phyloP scores from a whole-genome alignment of 331 rosid species.

The Malus hybrid region DNA sequence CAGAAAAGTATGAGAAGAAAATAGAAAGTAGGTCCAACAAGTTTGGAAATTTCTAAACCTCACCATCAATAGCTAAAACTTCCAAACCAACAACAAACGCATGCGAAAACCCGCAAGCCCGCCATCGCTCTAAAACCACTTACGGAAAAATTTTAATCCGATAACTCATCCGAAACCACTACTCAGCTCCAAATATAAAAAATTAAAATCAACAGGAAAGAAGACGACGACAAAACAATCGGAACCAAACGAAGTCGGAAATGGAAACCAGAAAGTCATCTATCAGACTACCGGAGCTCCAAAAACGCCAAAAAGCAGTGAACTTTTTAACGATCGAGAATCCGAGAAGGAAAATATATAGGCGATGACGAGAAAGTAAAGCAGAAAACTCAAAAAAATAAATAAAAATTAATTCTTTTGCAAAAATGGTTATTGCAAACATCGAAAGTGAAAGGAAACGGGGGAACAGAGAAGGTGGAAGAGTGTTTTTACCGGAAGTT shows the following conservation, averaged over 20 bases:
- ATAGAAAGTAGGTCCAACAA: slow-evolving; percentile 2
- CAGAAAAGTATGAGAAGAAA: not conserved
- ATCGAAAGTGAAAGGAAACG: not conserved
- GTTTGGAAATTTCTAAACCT: slow-evolving; percentile 13
- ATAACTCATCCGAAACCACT: not conserved
- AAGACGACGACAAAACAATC: not conserved
- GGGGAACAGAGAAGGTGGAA: not conserved
- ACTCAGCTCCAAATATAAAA: not conserved
- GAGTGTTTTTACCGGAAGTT: slow-evolving; percentile 30
- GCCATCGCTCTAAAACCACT: not conserved
- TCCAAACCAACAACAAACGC: slow-evolving; percentile 7
- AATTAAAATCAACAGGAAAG: too few species aligned
- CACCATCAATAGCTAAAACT: slow-evolving; percentile 13
- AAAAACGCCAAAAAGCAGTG: slow-evolving; percentile 7
- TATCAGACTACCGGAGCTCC: not conserved
- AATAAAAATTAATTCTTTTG: not conserved
- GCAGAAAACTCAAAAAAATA: not conserved
- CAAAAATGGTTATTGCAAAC: slow-evolving; percentile 10
- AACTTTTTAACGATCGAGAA: not conserved
- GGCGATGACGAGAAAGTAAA: not conserved
- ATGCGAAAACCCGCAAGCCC: not conserved
- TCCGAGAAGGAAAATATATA: not conserved
- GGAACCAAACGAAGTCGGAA: not conserved
- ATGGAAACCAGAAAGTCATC: slow-evolving; percentile 4
- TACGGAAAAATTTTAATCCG: not conserved